Conservation (phyloP, 116 monocot genomes). For the Papilionanthe hybrid region DNA sequence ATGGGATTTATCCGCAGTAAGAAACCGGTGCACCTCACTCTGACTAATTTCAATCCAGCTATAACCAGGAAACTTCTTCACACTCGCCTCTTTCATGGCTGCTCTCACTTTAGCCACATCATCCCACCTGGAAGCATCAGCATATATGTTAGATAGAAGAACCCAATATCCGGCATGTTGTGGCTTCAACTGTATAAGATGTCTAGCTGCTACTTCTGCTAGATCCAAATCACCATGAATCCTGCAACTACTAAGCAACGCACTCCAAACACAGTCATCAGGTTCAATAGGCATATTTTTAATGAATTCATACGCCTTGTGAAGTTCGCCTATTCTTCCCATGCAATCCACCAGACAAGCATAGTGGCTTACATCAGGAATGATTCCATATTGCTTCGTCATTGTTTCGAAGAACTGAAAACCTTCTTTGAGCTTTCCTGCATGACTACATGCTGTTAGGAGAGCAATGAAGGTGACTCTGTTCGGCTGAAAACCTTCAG, state of each 20-base stretch:
- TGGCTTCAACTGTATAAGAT: slow-evolving; percentile 53
- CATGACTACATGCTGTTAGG: slow-evolving; percentile 60
- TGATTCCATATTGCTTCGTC: slow-evolving; percentile 33
- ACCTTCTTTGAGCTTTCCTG: slow-evolving; percentile 47
- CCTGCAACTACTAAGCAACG: slow-evolving; percentile 57
- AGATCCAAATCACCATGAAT: slow-evolving; percentile 52
- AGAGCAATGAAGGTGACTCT: slow-evolving; percentile 48
- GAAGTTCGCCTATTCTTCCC: slow-evolving; percentile 49
- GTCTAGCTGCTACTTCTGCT: slow-evolving; percentile 51
- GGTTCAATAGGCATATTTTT: slow-evolving; percentile 61
- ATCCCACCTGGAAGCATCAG: slow-evolving; percentile 49
- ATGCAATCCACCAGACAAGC: slow-evolving; percentile 60
- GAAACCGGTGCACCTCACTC: slow-evolving; percentile 42
- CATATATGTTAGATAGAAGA: slow-evolving; percentile 64
- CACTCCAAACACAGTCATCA: slow-evolving; percentile 63
- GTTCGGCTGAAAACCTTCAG: slow-evolving; percentile 44
- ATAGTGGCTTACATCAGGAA: slow-evolving; percentile 61
- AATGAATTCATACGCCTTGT: slow-evolving; percentile 52
- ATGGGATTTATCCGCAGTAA: slow-evolving; percentile 52
- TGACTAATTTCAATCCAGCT: slow-evolving; percentile 53
- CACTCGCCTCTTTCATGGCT: slow-evolving; percentile 56
- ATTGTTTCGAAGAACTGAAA: slow-evolving; percentile 44
- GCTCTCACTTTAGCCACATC: slow-evolving; percentile 32
- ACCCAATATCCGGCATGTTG: slow-evolving; percentile 65
- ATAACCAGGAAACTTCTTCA: slow-evolving; percentile 55